Evolutionary conservation across 805 yeast genomes (phyloP).

Genomic region (Spathaspora sp.): DNA sequence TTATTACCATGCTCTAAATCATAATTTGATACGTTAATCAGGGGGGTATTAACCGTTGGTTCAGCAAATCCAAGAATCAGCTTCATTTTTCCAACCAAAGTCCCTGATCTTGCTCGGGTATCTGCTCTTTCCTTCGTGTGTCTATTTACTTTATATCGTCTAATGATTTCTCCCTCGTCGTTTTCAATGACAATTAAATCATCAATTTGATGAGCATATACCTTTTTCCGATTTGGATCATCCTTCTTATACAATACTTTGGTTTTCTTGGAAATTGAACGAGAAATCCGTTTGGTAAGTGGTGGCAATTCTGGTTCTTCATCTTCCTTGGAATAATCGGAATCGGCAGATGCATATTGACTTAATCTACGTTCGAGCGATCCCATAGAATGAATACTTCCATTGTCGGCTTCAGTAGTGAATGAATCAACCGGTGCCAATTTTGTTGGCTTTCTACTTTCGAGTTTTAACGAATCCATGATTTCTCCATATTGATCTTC

Average conservation of each 20-base stretch:
- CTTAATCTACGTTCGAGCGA: constrained; percentile 37
- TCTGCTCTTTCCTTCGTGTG: constrained; percentile 26
- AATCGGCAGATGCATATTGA: constrained; percentile 28
- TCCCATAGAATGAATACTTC: constrained; percentile 36
- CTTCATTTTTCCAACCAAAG: constrained; percentile 46
- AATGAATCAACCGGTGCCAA: background rate
- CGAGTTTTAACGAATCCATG: constrained; percentile 48
- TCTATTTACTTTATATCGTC: constrained; percentile 73
- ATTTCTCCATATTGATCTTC: constrained; percentile 87
- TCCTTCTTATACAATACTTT: constrained; percentile 26
- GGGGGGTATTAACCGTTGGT: constrained; percentile 2
- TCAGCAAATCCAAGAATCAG: constrained; percentile 49
- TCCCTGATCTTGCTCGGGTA: constrained; percentile 34
- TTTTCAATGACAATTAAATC: constrained; percentile 80
- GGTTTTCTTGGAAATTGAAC: constrained; percentile 13
- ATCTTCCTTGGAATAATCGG: background rate
- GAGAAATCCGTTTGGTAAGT: constrained; percentile 8
- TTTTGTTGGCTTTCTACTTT: constrained; percentile 3
- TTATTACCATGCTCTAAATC: constrained; percentile 2
- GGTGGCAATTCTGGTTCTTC: constrained; percentile 5
- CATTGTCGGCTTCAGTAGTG: constrained; percentile 11
- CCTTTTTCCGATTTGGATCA: constrained; percentile 34
- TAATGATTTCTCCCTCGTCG: constrained; percentile 85
- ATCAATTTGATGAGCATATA: constrained; percentile 75
- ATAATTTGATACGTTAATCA: constrained; percentile 6